Evolutionary conservation across 768 basidiomycete genomes (phyloP), one percentile per base, ranked within the genome.

Genomic region (Leccinum rimulosum): DNA sequence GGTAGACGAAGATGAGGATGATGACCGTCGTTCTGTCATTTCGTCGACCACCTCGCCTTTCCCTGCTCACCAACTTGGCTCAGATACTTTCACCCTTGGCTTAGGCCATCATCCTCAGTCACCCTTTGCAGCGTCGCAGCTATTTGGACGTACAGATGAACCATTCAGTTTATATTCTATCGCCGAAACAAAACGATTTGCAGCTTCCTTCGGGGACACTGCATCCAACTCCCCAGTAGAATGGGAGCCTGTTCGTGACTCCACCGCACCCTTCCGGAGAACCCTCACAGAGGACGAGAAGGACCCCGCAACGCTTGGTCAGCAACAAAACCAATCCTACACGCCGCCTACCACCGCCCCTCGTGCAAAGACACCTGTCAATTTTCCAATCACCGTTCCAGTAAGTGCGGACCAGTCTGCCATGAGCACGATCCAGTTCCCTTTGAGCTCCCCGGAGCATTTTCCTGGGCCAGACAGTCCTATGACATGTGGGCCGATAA

Each of bases 1-100:
- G 62, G 93, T 88, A 6, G 89, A 90, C 54, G 87, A 91, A 54
- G 92, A 95, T 54, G 92, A 96, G 56, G 93, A 97, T 50, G 95
- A 96, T 54, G 91, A 93, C 65, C 83, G 83, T 35, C 86, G 91
- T 52, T 94, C 93, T 6, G 79, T 95, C 56, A 78, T 84, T 30
- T 95, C 93, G 2, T 85, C 85, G 19, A 77, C 80, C 3, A 80
- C 86, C 2, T 82, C 85, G 2, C 84, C 87, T 15, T 89, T 91
- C 61, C 86, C 91, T 45, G 85, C 88, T 14, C 89, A 93, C 64
- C 92, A 95, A 64, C 78, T 91, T 22, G 87, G 85, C 25, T 66
- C 77, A 31, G 80, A 80, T 55, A 70, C 73, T 50, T 71, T 74
- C 38, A 63, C 69, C 7, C 71, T 74, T 9, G 73, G 71, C 54